Evolutionary conservation across 768 basidiomycete genomes (phyloP), one percentile per base, ranked within the genome.

Genomic region (Lentinula detonsa): DNA sequence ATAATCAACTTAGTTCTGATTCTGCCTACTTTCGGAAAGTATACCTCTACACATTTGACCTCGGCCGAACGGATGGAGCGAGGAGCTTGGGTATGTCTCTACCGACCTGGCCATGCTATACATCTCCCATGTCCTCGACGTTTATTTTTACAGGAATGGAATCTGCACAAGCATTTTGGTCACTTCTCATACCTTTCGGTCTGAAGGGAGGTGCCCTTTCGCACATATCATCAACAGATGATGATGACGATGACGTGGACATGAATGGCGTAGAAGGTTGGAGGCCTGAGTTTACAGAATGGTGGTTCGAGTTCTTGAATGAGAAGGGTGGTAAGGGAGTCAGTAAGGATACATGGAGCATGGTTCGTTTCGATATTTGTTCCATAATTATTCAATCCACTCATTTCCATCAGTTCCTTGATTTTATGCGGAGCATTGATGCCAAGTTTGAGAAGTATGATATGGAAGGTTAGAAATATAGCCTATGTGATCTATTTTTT

Each of bases 271-370:
- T 71, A 28, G 78, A 74, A 8, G 88, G 88, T 2, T 93, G 88
- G 87, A 77, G 79, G 64, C 74, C 76, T 52, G 79, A 83, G 63
- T 82, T 88, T 68, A 83, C 80, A 15, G 70, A 83, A 28, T 84
- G 82, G 82, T 95, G 93, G 93, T 84, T 88, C 66, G 85, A 87
- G n/a, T 95, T 85, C 70, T 71, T 95, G 70, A 73, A 70, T 35
- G 75, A 81, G 68, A 86, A 82, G 64, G 85, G 85, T 1, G 77
- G 77, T 21, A 89, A 88, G 69, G 92, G 91, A 4, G 81, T 95
- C 35, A 93, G 90, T 74, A 91, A 90, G 74, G 93, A 93, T 74
- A 91, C 90, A 16, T 94, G 92, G 93, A 73, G 79, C 56, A 93
- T 94, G 91, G 92, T 90, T 53, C 46, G 85, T 74, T 13, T 33